Conservation (phyloP, 2,329 filamentous ascomycete genomes). For the Daldinia sp. region DNA sequence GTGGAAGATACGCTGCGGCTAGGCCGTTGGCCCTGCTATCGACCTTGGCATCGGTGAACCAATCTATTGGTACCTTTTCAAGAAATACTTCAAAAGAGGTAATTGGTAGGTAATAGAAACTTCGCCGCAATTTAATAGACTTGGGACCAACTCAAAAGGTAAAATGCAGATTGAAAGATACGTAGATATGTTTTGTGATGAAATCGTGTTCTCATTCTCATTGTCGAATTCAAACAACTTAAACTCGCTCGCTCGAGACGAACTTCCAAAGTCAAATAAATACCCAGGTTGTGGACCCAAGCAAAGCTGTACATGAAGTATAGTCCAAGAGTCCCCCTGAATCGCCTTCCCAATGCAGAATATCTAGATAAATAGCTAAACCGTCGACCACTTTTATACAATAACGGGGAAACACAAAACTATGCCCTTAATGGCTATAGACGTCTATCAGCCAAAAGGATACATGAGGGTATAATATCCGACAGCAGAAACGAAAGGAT, state of each 20-base stretch:
- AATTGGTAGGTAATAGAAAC: not conserved
- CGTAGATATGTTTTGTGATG: not conserved
- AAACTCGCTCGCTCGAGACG: conserved; percentile 26
- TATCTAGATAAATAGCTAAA: conserved; percentile 29
- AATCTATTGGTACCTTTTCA: conserved; percentile 17
- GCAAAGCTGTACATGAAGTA: conserved; percentile 27
- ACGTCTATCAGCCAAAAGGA: conserved; percentile 22
- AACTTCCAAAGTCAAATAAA: conserved; percentile 28
- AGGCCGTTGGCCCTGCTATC: conserved; percentile 14
- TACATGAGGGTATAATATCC: conserved; percentile 38
- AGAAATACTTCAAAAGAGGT: conserved; percentile 7
- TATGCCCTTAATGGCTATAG: conserved; percentile 28
- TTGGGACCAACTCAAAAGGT: not conserved
- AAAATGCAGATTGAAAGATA: not conserved
- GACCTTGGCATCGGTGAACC: conserved; percentile 30
- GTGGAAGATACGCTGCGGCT: conserved; percentile 25
- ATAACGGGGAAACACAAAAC: conserved; percentile 22
- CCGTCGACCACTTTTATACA: conserved; percentile 36
- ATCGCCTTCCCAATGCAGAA: conserved; percentile 39
- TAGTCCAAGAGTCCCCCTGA: conserved; percentile 37
- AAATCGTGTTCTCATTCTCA: conserved; percentile 40
- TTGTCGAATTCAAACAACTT: conserved; percentile 23
- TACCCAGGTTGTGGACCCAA: conserved; percentile 24
- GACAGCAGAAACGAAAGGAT: conserved; percentile 22
- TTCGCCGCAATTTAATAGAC: conserved; percentile 4